Percentiles rank a stretch among this genome's conserved stretches.
These are phyloP conservation scores for Erythrobasidium hasegawianum DNA, from an alignment of 1,284 basidiomycete genomes.

Conservation along the genomic window DNA sequence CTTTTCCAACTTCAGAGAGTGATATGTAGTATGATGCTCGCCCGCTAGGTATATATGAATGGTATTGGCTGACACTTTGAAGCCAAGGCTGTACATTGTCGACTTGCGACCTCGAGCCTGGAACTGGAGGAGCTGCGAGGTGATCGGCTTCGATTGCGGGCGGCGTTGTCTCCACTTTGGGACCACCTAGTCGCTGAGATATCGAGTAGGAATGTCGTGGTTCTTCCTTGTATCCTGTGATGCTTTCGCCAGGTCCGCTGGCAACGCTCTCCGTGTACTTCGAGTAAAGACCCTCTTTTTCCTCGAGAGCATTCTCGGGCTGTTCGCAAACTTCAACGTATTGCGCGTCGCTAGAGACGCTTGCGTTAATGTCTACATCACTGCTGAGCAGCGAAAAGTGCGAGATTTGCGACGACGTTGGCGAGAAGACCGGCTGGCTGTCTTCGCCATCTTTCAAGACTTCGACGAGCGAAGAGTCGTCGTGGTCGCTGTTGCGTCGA, in stretches of 20 bases:
- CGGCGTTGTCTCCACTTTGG: background rate
- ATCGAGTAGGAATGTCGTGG: background rate
- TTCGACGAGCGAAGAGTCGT: too few species aligned
- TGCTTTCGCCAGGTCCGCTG: background rate
- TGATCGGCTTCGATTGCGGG: background rate
- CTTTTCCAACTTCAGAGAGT: background rate
- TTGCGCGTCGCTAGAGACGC: too few species aligned
- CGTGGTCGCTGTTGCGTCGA: too few species aligned
- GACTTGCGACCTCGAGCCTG: background rate
- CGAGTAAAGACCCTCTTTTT: too few species aligned
- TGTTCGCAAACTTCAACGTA: too few species aligned
- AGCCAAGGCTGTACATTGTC: background rate
- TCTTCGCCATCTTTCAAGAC: too few species aligned
- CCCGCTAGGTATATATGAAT: background rate
- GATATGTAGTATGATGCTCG: background rate
- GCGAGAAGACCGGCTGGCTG: too few species aligned
- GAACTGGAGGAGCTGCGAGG: background rate
- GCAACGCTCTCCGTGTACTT: background rate
- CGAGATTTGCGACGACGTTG: too few species aligned
- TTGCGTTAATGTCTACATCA: too few species aligned
- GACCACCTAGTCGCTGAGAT: background rate
- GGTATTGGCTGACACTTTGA: background rate
- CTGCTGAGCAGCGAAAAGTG: too few species aligned
- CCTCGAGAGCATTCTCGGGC: too few species aligned
- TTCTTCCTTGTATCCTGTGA: background rate